Evolutionary conservation across 2,329 filamentous ascomycete genomes (phyloP).

Genomic region (Hymenoscyphus fraxineus): DNA sequence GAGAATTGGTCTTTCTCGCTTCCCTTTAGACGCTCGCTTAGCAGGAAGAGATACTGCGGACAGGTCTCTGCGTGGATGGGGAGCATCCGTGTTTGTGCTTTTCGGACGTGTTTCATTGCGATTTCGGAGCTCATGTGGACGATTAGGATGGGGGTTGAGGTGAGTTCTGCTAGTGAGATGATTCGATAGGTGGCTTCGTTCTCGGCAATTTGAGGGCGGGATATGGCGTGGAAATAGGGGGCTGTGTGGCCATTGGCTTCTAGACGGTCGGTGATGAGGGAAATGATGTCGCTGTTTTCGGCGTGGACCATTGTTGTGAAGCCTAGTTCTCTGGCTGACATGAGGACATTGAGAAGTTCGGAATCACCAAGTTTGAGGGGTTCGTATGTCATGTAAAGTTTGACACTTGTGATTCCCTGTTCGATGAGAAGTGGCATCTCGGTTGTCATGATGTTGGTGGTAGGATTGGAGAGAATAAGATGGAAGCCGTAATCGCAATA

Average conservation of each 20-base stretch:
- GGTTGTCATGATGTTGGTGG: conserved; percentile 36
- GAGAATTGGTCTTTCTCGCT: conserved; percentile 41
- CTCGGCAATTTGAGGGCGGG: conserved; percentile 45
- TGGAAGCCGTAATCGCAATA: conserved; percentile 58
- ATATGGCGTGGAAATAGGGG: conserved; percentile 45
- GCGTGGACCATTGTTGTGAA: conserved; percentile 49
- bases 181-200: conserved; percentile 48
- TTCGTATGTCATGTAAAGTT: conserved; percentile 52
- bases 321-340: conserved; percentile 40
- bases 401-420: conserved; percentile 45
- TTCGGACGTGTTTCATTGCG: conserved; percentile 46
- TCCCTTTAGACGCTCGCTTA: conserved; percentile 43
- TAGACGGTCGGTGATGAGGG: conserved; percentile 40
- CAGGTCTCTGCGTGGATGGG: conserved; percentile 56
- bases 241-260: conserved; percentile 39
- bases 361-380: conserved; percentile 47
- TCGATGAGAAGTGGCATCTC: conserved; percentile 41
- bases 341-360: conserved; percentile 49
- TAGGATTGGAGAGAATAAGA: conserved; percentile 47
- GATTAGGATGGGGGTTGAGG: conserved; percentile 49
- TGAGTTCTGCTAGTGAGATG: conserved; percentile 47
- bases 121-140: conserved; percentile 49
- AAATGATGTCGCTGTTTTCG: conserved; percentile 45
- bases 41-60: conserved; percentile 56
- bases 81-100: conserved; percentile 47